These are phyloP conservation scores for Lactarius pseudohatsudake DNA, from an alignment of 768 basidiomycete species.

Conservation along the genomic window DNA sequence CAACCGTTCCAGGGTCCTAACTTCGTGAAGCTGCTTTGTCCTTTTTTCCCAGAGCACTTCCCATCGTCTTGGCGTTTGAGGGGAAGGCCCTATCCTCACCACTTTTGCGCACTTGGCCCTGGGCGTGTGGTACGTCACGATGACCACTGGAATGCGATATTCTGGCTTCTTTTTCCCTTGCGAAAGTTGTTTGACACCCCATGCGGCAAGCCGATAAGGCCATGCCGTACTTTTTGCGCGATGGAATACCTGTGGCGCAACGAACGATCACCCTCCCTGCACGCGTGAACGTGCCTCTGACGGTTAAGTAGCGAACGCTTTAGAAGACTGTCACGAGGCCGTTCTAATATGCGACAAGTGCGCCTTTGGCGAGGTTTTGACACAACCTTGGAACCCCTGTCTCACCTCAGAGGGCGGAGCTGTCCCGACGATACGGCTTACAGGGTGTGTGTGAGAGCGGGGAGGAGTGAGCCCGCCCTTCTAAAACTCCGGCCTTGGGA, in stretches of 20 bases:
- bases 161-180: neutral
- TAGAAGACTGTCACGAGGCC: conserved; percentile 4
- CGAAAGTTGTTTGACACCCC: conserved; percentile 7
- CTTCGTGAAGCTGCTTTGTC: neutral
- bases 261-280: neutral
- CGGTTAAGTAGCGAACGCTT: conserved; percentile 4
- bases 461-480: neutral
- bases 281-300: conserved; percentile 5
- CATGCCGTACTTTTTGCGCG: conserved; percentile 7
- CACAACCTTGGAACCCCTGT: conserved; percentile 1
- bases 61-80: neutral
- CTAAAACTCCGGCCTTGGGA: neutral
- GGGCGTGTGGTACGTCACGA: neutral
- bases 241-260: conserved; percentile 11
- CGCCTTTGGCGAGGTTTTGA: neutral
- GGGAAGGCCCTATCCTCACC: neutral
- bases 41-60: conserved; percentile 7
- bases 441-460: neutral
- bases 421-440: neutral
- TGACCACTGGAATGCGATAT: conserved; percentile 4
- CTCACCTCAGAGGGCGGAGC: neutral
- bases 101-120: neutral
- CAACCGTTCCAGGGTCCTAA: neutral
- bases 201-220: neutral
- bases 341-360: conserved; percentile 2